Base-by-base conservation (phyloP, 495 filamentous ascomycete species). In the Xylaria castorea region DNA sequence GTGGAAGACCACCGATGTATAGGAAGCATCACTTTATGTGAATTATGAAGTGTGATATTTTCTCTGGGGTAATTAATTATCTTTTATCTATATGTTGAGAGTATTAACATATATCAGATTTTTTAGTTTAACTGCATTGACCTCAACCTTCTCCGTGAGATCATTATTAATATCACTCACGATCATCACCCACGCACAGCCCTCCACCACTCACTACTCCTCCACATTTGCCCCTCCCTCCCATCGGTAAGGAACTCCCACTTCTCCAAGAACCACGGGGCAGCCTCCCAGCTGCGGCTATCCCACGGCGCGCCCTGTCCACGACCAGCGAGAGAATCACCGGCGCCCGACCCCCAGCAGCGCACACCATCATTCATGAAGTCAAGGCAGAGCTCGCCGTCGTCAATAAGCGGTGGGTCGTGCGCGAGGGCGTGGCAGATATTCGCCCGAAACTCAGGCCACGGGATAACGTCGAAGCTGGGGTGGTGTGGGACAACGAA, bases 371-470 rank as follows among this genome's bases (percentile, higher is more conserved):
- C 74, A 7, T 73, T 77, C 48, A 71, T 46, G 1, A 77, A 64
- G 36, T 77, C 75, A 18, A 64, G 55, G 27, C 75, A 77, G 32
- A 77, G 66, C 30, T 77, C 75, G 11, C 71, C 67, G 48, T 74
- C 74, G 40, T 75, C 69, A 20, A 77, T 68, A 0, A 76, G 64
- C 20, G 71, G 70, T 1, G 70, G 46, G 12, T 80, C 68, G 20
- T 60, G 44, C 38, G 61, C 38, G 20, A 64, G 36, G 3, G 61
- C 61, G 22, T 5, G 7, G 25, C 61, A 64, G 9, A 64, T 25
- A 18, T 64, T 64, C 20, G 38, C 34, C 4, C 61, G 61, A 32
- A 64, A 64, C 36, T 32, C 16, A 5, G 42, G 44, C 44, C 44
- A 48, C 44, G 50, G 50, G 0, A 60, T 8, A 2, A 70, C 57